Conservation (phyloP, 2,329 filamentous ascomycete genomes). For the Alternaria ventricosa region DNA sequence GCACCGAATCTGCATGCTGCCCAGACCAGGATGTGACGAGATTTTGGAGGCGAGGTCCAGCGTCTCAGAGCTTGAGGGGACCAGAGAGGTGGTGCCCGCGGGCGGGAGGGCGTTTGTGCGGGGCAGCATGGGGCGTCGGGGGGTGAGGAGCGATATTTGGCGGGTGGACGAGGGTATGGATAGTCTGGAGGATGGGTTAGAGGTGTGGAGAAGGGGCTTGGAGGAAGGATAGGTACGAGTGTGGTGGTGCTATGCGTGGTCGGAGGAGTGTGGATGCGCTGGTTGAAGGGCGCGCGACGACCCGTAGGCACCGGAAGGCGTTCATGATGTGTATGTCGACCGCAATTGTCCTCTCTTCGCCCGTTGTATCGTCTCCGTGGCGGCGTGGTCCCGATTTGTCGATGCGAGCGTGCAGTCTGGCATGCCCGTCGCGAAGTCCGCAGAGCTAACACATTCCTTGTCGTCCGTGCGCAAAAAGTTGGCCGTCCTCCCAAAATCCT, state of each 20-base stretch:
- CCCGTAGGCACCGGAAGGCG: slow-evolving; percentile 39
- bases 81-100: slow-evolving; percentile 19
- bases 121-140: slow-evolving; percentile 36
- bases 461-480: slow-evolving; percentile 44
- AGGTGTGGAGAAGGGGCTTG: neutral
- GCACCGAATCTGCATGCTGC: slow-evolving; percentile 52
- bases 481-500: neutral
- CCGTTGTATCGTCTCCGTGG: neutral
- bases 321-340: slow-evolving; percentile 34
- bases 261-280: slow-evolving; percentile 26
- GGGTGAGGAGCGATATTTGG: slow-evolving; percentile 37
- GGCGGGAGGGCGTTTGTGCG: slow-evolving; percentile 20
- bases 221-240: slow-evolving; percentile 24
- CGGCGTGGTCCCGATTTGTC: neutral
- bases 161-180: slow-evolving; percentile 19
- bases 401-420: neutral
- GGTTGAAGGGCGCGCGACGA: slow-evolving; percentile 28
- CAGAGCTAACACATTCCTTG: slow-evolving; percentile 21
- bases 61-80: slow-evolving; percentile 23
- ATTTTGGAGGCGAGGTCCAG: slow-evolving; percentile 47
- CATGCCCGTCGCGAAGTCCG: slow-evolving; percentile 20
- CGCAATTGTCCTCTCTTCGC: slow-evolving; percentile 1
- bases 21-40: slow-evolving; percentile 46
- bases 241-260: slow-evolving; percentile 20
- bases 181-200: slow-evolving; percentile 7